phyloP scores from a whole-genome alignment of 768 basidiomycete genomes.

The Serendipita sp. region DNA sequence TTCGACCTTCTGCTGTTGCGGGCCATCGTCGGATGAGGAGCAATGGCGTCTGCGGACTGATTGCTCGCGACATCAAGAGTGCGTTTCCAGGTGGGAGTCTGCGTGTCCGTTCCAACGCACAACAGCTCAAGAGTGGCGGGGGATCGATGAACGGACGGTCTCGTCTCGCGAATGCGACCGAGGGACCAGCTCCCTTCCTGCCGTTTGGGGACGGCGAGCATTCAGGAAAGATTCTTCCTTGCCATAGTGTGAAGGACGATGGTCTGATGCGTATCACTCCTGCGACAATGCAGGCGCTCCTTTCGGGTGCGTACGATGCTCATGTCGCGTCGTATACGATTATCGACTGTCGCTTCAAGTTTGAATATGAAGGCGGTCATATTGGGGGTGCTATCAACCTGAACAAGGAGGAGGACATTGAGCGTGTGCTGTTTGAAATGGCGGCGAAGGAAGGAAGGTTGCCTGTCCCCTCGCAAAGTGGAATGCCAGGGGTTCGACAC shows the following conservation, averaged over 20 bases:
- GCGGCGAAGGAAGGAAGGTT: background rate
- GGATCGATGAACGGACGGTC: slow-evolving; percentile 24
- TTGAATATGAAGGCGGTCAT: slow-evolving; percentile 90
- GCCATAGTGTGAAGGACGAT: slow-evolving; percentile 85
- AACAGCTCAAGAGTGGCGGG: slow-evolving; percentile 49
- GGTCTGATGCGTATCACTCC: slow-evolving; percentile 80
- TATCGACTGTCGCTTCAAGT: slow-evolving; percentile 95
- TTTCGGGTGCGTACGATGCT: slow-evolving; percentile 55
- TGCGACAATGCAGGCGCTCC: slow-evolving; percentile 56
- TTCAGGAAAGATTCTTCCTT: slow-evolving; percentile 83
- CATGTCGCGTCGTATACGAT: slow-evolving; percentile 56
- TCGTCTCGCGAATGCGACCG: slow-evolving; percentile 23
- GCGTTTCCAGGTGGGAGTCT: slow-evolving; percentile 59
- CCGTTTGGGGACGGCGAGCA: slow-evolving; percentile 87
- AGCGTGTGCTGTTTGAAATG: slow-evolving; percentile 56
- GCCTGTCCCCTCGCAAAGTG: slow-evolving; percentile 7
- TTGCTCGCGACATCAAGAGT: slow-evolving; percentile 35
- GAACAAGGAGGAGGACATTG: slow-evolving; percentile 61
- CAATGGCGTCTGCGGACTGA: slow-evolving; percentile 29
- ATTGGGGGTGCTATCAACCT: slow-evolving; percentile 84
- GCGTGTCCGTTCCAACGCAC: slow-evolving; percentile 67
- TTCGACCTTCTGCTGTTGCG: background rate
- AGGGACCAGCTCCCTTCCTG: slow-evolving; percentile 23
- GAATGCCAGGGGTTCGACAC: slow-evolving; percentile 19
- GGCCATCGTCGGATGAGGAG: slow-evolving; percentile 23